These are phyloP conservation scores for Coemansia sp. DNA, from an alignment of 192 early-diverging fungal species.

Conservation along the genomic window DNA sequence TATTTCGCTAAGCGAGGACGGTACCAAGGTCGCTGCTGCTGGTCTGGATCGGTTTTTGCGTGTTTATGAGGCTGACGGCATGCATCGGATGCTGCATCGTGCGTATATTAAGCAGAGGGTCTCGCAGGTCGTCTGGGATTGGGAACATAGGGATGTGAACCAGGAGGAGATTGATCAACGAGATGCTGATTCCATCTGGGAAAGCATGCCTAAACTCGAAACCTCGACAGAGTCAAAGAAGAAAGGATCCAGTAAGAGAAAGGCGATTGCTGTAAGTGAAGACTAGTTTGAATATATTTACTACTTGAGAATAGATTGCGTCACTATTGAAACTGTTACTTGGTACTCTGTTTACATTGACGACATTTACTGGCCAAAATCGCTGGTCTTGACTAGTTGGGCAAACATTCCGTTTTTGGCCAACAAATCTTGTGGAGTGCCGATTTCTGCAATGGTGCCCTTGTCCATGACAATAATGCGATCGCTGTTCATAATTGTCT, in stretches of 20 bases:
- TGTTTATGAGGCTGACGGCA: conserved; percentile 65
- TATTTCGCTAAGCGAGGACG: conserved; percentile 61
- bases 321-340: neutral
- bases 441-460: conserved; percentile 66
- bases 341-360: neutral
- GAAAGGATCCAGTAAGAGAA: conserved; percentile 16
- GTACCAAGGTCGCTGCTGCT: conserved; percentile 61
- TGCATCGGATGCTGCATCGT: conserved; percentile 60
- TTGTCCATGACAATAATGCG: conserved; percentile 73
- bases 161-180: conserved; percentile 43
- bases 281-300: conserved; percentile 3
- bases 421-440: conserved; percentile 61
- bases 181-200: conserved; percentile 73
- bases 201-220: conserved; percentile 46
- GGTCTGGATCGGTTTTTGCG: conserved; percentile 78
- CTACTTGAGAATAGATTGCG: neutral
- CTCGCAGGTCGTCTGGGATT: conserved; percentile 66
- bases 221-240: neutral
- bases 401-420: conserved; percentile 36
- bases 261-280: neutral
- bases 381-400: conserved; percentile 21
- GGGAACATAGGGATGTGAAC: conserved; percentile 43
- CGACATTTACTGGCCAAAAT: conserved; percentile 16
- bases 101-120: conserved; percentile 80
- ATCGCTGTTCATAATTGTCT: conserved; percentile 68